Evolutionary conservation across 2,329 filamentous ascomycete species (phyloP).

Genomic region (Plenodomus biglobosus): DNA sequence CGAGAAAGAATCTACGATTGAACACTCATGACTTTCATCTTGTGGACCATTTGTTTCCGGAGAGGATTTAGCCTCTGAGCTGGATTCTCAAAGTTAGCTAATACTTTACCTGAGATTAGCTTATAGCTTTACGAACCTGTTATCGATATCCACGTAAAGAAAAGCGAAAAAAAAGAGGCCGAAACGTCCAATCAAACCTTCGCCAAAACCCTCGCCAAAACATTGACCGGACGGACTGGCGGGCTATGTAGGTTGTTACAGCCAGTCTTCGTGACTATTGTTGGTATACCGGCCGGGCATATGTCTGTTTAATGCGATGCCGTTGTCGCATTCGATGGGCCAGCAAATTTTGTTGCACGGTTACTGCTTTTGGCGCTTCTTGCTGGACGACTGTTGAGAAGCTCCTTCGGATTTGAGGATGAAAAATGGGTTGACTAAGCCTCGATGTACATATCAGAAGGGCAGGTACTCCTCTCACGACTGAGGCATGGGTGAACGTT

Average conservation of each 20-base stretch:
- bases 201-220: neutral
- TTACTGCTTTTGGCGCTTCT: neutral
- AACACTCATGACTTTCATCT: no score
- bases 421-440: neutral
- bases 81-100: neutral
- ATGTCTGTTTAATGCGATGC: neutral
- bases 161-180: neutral
- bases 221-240: neutral
- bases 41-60: neutral
- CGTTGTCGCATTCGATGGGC: slow-evolving; percentile 1
- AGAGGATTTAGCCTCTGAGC: neutral
- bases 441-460: neutral
- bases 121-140: neutral
- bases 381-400: neutral
- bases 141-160: neutral
- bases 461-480: neutral
- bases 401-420: neutral
- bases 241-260: neutral
- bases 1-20: no score
- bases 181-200: neutral
- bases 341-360: neutral
- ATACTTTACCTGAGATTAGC: neutral
- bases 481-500: slow-evolving; percentile 1
- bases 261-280: neutral
- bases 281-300: neutral